Evolutionary conservation across 2,329 filamentous ascomycete species (phyloP), one percentile per base, ranked within the genome.

Genomic region (Aspergillus hiratsukae): DNA sequence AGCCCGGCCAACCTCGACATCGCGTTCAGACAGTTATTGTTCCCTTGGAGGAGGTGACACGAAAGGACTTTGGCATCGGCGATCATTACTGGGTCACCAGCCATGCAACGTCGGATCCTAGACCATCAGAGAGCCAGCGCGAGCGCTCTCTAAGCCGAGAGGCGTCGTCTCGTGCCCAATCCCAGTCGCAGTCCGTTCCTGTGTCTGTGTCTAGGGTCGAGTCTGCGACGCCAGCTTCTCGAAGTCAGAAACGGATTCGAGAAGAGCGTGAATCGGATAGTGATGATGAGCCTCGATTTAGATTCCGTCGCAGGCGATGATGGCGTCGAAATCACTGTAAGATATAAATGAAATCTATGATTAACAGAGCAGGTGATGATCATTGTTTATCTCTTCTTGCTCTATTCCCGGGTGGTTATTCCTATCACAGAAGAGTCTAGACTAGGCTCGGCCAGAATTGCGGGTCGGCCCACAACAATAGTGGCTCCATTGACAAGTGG

Each of bases 21-120:
- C 73, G 76, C 35, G 63, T 76, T 3, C 79, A 80, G 57, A 78
- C 77, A 17, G 81, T 89, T 35, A 88, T 95, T 41, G 84, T 96
- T 3, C 76, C 81, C 0, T 75, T 96, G 3, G 85, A 89, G 61
- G 86, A 90, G 70, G 88, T 86, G 23, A 85, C 84, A 66, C 81
- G 81, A 50, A 90, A 89, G 64, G 84, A 85, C 40, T 88, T 87
- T 66, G 89, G 89, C 2, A 82, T 91, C 27, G 87, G 88, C 0
- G 88, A 91, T 51, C 83, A 87, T 48, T 90, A 91, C 74, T 93
- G 89, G 86, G 82, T 58, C 75, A 79, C 57, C 65, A 72, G 60
- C 62, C 64, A 55, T 58, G 66, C 53, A 65, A 66, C 63, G 66
- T 66, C 64, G 14, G 67, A 69, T 37, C 58, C 58, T 19, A 58